These are phyloP conservation scores for Sclerotinia minor DNA, from an alignment of 2,329 filamentous ascomycete genomes.

Conservation along the genomic window DNA sequence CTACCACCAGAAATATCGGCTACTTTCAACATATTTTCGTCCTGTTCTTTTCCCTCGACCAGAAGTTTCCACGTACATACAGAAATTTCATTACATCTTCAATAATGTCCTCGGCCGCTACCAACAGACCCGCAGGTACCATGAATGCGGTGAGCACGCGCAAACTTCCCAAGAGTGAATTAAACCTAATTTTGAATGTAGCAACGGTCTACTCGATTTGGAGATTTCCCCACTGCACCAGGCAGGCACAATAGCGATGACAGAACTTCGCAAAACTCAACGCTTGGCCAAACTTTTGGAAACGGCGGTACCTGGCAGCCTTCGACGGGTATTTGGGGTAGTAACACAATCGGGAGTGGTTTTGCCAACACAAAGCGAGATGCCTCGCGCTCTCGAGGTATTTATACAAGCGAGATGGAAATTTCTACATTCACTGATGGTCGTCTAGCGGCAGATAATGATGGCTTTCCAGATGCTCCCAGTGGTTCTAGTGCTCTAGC, in stretches of 20 bases:
- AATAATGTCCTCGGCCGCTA: slow-evolving; percentile 41
- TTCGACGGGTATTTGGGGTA: slow-evolving; percentile 54
- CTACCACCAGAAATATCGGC: slow-evolving; percentile 30
- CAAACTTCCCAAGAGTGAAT: slow-evolving; percentile 37
- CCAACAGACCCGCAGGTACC: slow-evolving; percentile 40
- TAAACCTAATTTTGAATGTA: slow-evolving; percentile 34
- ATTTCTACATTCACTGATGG: slow-evolving; percentile 33
- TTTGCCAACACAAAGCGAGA: slow-evolving; percentile 50
- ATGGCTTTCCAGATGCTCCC: slow-evolving; percentile 52
- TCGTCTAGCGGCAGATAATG: slow-evolving; percentile 42
- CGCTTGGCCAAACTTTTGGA: slow-evolving; percentile 48
- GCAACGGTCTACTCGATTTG: slow-evolving; percentile 42
- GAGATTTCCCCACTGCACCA: slow-evolving; percentile 44
- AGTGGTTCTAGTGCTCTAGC: slow-evolving; percentile 70
- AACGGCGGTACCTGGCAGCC: slow-evolving; percentile 44
- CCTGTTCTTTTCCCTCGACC: slow-evolving; percentile 26
- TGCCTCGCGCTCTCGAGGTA: slow-evolving; percentile 51
- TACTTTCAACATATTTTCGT: slow-evolving; percentile 30
- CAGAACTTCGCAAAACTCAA: slow-evolving; percentile 43
- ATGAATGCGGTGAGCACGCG: slow-evolving; percentile 46
- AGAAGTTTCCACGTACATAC: slow-evolving; percentile 27
- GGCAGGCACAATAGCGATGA: slow-evolving; percentile 39
- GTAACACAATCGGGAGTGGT: slow-evolving; percentile 47
- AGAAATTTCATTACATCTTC: slow-evolving; percentile 41
- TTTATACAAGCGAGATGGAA: slow-evolving; percentile 33